These are phyloP conservation scores for Geotrichum restrictum DNA, from an alignment of 1,139 yeast genomes.

Conservation along the genomic window DNA sequence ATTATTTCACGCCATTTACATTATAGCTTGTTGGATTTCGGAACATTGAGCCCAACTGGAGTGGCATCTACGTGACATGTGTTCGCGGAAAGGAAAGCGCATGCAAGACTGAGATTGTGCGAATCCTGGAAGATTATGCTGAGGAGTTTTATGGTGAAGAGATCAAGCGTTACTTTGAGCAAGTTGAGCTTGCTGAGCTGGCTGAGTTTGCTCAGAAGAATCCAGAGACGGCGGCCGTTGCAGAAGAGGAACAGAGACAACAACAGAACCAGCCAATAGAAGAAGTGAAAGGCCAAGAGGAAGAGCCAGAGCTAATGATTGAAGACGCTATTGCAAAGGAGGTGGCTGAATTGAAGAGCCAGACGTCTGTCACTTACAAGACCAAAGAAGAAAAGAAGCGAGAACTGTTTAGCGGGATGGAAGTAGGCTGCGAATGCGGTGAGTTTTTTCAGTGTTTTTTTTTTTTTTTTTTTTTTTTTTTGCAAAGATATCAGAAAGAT, in stretches of 20 bases:
- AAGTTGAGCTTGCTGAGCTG: too few relatives aligned
- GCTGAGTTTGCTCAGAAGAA: too few relatives aligned
- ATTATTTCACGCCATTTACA: neutral
- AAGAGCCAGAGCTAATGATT: conserved; percentile 45
- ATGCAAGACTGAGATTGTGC: conserved; percentile 68
- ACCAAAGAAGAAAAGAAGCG: conserved; percentile 38
- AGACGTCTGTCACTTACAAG: conserved; percentile 26
- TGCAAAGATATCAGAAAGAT: too few relatives aligned
- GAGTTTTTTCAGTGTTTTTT: neutral
- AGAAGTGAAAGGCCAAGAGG: conserved; percentile 27
- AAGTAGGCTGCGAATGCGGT: conserved; percentile 72
- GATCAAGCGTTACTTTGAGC: conserved; percentile 48
- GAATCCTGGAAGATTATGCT: conserved; percentile 51
- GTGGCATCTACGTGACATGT: conserved; percentile 85
- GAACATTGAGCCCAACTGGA: conserved; percentile 65
- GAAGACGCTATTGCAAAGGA: conserved; percentile 76
- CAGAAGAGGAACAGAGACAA: conserved; percentile 33
- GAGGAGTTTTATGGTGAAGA: conserved; percentile 37
- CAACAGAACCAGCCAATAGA: too few relatives aligned
- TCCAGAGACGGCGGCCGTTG: conserved; percentile 39
- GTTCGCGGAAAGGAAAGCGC: conserved; percentile 69
- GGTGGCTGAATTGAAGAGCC: conserved; percentile 52
- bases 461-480: neutral
- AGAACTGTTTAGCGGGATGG: conserved; percentile 59
- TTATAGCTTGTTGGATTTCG: neutral